Base-by-base conservation (phyloP, 805 yeast genomes). In the Candida pseudoglaebosa region DNA sequence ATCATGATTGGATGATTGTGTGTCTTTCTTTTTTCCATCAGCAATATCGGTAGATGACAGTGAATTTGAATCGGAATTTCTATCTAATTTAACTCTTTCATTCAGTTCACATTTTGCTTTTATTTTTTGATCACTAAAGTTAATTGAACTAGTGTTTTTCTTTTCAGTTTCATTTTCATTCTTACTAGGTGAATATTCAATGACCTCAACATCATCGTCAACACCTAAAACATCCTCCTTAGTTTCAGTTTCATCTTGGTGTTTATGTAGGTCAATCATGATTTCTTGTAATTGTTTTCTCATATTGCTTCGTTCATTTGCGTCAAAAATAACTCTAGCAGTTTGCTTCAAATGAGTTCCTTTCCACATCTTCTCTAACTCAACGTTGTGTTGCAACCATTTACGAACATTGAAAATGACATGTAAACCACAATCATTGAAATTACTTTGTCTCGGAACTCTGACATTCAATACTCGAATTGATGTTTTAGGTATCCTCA, bases 371-470 rank as follows among this genome's bases (percentile, higher is more conserved):
- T 54, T 54, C 32, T 75, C 62, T 37, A 86, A 80, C 17, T 56
- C 65, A 0, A 48, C 48, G 0, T 79, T 76, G 28, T 75, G 59
- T 17, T 63, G 62, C 33, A 82, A 65, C 59, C 86, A 80, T 45
- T 73, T 77, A 40, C 69, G 65, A 9, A 82, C 71, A 49, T 84
- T 89, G 48, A 82, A 82, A 12, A 93, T 82, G 2, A 91, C 85
- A 61, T 86, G 96, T 15, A 93, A 78, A 1, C 99, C 99, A 65
- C 99, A 93, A 57, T 93, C 99, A 54, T 89, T 86, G 62, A 82
- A 80, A 56, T 93, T 93, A 21, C 80, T 79, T 54, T 93, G 99
- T 42, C 73, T 78, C 1, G 97, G 96, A 0, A 88, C 93, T 4
- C 65, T 53, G 4, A 80, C 78, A 5, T 67, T 57, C 36, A 66